Evolutionary conservation across 805 yeast species (phyloP), one percentile per base, ranked within the genome.

Genomic region (Trichomonascus vanleenenianus): DNA sequence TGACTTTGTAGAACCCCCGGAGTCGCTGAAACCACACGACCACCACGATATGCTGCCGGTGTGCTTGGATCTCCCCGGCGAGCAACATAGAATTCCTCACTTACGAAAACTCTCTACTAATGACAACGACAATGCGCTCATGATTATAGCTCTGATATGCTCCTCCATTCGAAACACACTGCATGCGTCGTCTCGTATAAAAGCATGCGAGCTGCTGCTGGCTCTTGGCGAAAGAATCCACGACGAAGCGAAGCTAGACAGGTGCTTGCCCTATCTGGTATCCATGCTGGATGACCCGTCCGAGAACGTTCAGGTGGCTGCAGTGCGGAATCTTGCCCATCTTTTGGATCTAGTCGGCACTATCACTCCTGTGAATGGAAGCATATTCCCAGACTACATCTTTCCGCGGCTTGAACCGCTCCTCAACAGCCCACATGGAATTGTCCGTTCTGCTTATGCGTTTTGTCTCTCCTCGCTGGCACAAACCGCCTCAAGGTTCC

Each of bases 181-280:
- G 6, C 74, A 75, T 20, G 79, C 86, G 1, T 57, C 74, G 0
- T 76, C 80, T 35, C 70, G 85, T 49, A 60, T 81, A 7, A 76
- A 78, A 55, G 91, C 89, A 1, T 73, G 94, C 50, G 93, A 87
- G 56, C 63, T 89, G 50, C 73, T 93, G 0, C 61, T 85, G 7
- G 84, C 86, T 0, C 70, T 91, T 15, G 77, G 91, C 1, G 95
- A 85, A 56, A 75, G 78, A 47, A 68, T 87, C 1, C 75, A 77
- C 19, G 97, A 93, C 59, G 95, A 85, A 46, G 81, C 80, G 12
- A 91, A 88, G 59, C 67, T 93, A 34, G 97, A 93, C 60, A 65
- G 97, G 39, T 78, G 87, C 30, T 62, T 93, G 19, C 97, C 98
- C 0, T 86, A 83, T 58, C 61, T 93, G 19, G 74, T 85, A 18